Base-by-base conservation (phyloP, 2,329 filamentous ascomycete species). In the Alternaria ventricosa region DNA sequence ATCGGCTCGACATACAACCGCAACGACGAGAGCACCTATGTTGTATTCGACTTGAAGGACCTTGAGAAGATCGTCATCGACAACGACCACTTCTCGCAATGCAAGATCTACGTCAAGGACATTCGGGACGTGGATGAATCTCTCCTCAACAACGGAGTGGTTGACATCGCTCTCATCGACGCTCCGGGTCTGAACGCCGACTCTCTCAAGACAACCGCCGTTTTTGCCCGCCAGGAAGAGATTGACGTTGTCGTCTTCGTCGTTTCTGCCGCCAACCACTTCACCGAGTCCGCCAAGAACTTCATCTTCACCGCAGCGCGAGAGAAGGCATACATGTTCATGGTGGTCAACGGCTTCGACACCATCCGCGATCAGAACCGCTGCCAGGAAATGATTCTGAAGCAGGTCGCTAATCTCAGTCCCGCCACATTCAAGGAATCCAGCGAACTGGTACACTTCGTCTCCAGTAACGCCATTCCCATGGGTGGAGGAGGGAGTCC, bases 191-290 rank as follows among this genome's bases (percentile, higher is more conserved):
- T 99, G 57, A 99, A 99, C 81, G 93, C 92, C 22, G 95, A 99
- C 78, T 98, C 95, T 1, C 89, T 97, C 49, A 97, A 98, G 83
- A 99, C 96, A 0, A 99, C 96, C 1, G 96, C 96, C 20, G 92
- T 99, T 7, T 99, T 99, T 79, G 96, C 96, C 23, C 87, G 96
- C 61, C 96, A 99, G 77, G 96, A 99, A 79, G 96, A 99, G 81
- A 99, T 99, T 67, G 96, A 99, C 73, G 96, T 99, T 0, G 96
- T 99, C 1, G 94, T 99, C 0, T 99, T 99, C 73, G 96, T 99
- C 33, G 96, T 99, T 6, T 97, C 94, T 11, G 96, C 96, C 3
- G 94, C 95, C 25, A 99, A 99, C 70, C 96, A 99, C 81, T 98
- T 99, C 77, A 99, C 96, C 0, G 89, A 97, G 58, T 97, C 96